These are phyloP conservation scores for Cordyceps cicadae DNA, from an alignment of 2,329 filamentous ascomycete genomes.

Conservation along the genomic window DNA sequence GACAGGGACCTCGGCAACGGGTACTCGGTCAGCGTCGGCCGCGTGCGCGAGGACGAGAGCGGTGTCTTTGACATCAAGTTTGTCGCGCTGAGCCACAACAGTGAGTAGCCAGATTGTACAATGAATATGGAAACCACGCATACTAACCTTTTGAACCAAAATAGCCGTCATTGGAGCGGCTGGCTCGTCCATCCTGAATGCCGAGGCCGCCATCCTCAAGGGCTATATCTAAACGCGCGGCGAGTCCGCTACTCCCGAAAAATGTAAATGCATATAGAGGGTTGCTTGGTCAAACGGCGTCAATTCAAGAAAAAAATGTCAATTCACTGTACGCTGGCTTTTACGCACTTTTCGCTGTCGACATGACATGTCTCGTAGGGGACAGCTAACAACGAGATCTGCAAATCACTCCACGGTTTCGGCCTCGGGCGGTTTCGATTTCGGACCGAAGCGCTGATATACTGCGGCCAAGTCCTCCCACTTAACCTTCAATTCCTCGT, in stretches of 20 bases:
- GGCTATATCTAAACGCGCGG: conserved; percentile 58
- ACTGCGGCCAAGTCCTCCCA: no score
- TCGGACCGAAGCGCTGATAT: no score
- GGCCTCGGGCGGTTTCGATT: no score
- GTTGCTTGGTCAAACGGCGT: not conserved
- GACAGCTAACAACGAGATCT: no score
- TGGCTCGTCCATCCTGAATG: conserved; percentile 92
- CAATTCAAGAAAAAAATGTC: not conserved
- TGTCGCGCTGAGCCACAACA: conserved; percentile 79
- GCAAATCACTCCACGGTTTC: no score
- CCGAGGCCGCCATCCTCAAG: conserved; percentile 85
- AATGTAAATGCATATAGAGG: not conserved
- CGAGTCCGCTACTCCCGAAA: not conserved
- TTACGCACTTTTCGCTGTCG: not conserved
- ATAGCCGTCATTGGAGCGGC: conserved; percentile 84
- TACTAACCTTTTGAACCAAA: not conserved
- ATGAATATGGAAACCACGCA: not conserved
- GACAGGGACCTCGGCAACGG: conserved; percentile 79
- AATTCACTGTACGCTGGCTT: not conserved
- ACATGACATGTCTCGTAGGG: no score
- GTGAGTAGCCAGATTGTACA: conserved; percentile 29
- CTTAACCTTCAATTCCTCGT: no score
- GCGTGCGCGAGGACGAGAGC: conserved; percentile 75
- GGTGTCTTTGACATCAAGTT: conserved; percentile 94
- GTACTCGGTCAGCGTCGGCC: conserved; percentile 85